Percentiles rank a stretch among this genome's conserved stretches.
Conservation (phyloP, 805 yeast species). For the Sugiyamaella floridensis region DNA sequence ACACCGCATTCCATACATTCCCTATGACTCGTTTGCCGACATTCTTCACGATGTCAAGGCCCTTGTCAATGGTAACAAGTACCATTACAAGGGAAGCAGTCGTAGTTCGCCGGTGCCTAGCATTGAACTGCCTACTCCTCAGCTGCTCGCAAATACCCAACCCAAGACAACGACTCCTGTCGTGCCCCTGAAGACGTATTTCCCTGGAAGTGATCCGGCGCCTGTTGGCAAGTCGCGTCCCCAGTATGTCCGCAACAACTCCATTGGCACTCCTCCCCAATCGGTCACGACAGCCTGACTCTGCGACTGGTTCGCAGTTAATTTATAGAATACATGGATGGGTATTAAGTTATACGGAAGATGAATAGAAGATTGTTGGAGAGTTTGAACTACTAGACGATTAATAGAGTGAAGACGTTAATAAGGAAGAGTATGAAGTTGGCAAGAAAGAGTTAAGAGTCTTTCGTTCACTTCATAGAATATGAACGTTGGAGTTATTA, state of each 20-base stretch:
- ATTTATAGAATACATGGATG: background rate
- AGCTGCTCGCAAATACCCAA: background rate
- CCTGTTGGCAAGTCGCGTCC: background rate
- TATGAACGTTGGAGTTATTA: too few species aligned
- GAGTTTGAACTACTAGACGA: too few species aligned
- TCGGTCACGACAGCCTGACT: background rate
- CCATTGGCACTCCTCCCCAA: conserved; percentile 6
- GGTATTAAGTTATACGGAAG: background rate
- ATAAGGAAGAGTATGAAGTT: too few species aligned
- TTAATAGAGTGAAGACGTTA: too few species aligned
- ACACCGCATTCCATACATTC: conserved; percentile 36
- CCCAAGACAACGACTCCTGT: conserved; percentile 6
- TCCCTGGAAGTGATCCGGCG: conserved; percentile 5
- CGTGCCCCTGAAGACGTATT: conserved; percentile 6
- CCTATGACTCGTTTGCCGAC: conserved; percentile 37
- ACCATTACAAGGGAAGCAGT: conserved; percentile 12
- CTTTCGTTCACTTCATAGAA: too few species aligned
- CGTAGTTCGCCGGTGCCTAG: background rate
- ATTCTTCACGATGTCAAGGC: conserved; percentile 31
- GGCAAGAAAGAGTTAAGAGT: too few species aligned
- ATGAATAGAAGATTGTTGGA: too few species aligned
- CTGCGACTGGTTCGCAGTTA: background rate
- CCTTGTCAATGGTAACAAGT: conserved; percentile 21
- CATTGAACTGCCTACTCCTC: background rate
- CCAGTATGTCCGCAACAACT: conserved; percentile 3